These are phyloP conservation scores for Pichia sp. DNA, from an alignment of 1,139 yeast species.

Conservation along the genomic window DNA sequence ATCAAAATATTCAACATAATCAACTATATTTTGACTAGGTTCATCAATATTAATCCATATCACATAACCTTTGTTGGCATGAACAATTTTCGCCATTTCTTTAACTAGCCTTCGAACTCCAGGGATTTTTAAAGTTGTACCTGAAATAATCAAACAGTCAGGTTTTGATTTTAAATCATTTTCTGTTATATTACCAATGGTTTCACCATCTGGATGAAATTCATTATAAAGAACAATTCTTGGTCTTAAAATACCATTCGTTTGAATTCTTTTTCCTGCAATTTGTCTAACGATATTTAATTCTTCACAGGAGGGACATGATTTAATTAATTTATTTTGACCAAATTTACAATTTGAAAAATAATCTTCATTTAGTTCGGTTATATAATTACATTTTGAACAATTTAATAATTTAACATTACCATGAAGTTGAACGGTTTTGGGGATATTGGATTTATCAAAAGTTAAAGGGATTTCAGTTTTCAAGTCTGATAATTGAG, in stretches of 20 bases:
- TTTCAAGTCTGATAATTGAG: constrained; percentile 39
- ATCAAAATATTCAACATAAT: constrained; percentile 48
- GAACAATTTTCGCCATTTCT: constrained; percentile 62
- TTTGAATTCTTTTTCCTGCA: constrained; percentile 68
- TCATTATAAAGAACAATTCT: constrained; percentile 82
- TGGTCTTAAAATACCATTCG: constrained; percentile 73
- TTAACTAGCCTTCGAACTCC: constrained; percentile 75
- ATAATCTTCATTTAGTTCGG: constrained; percentile 35
- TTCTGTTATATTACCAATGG: constrained; percentile 66
- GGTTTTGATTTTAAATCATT: constrained; percentile 60
- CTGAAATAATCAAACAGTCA: constrained; percentile 75
- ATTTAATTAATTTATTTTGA: constrained; percentile 33
- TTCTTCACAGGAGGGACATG: constrained; percentile 53
- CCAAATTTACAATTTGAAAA: constrained; percentile 17
- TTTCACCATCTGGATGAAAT: constrained; percentile 81
- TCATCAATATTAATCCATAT: constrained; percentile 52
- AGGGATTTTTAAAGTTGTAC: constrained; percentile 81
- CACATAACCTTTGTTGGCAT: constrained; percentile 49
- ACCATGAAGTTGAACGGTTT: constrained; percentile 73
- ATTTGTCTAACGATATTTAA: constrained; percentile 41
- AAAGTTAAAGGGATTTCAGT: constrained; percentile 40
- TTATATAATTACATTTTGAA: constrained; percentile 59
- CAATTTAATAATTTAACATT: constrained; percentile 65
- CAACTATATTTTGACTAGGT: constrained; percentile 43
- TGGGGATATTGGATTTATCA: constrained; percentile 36